Evolutionary conservation across 768 basidiomycete genomes (phyloP).

Genomic region (Mycena albidolilacea): DNA sequence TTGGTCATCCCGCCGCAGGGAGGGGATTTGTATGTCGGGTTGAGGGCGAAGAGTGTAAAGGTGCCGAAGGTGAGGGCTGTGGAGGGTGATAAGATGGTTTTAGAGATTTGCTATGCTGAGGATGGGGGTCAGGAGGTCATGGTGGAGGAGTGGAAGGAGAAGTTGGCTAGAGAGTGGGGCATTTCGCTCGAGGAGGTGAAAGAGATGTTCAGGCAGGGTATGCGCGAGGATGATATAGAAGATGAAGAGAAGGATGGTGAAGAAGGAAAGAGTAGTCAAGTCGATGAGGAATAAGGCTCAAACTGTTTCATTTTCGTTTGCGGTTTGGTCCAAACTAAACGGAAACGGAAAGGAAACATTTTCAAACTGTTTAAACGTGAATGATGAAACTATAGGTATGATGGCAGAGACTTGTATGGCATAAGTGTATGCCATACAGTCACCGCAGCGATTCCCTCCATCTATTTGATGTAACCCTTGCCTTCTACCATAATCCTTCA

Average conservation of each 20-base stretch:
- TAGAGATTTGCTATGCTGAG: neutral
- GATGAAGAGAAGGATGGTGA: neutral
- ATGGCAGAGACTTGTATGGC: too few relatives aligned
- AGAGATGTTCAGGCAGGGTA: neutral
- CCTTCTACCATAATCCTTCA: too few relatives aligned
- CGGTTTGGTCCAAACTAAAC: too few relatives aligned
- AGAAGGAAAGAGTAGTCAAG: neutral
- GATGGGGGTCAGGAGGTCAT: neutral
- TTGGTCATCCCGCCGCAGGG: neutral
- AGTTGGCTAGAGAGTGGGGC: neutral
- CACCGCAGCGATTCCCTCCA: too few relatives aligned
- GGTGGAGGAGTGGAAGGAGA: neutral
- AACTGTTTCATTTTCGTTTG: too few relatives aligned
- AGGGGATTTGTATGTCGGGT: neutral
- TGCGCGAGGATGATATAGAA: neutral
- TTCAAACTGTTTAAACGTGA: too few relatives aligned
- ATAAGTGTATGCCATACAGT: too few relatives aligned
- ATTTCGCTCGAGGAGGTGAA: conserved; percentile 3
- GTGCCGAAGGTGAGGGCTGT: conserved; percentile 1
- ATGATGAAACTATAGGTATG: too few relatives aligned
- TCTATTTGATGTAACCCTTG: too few relatives aligned
- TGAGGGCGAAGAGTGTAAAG: neutral
- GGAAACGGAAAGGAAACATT: too few relatives aligned
- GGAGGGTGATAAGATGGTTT: neutral
- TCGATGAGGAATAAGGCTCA: too few relatives aligned